Base-by-base conservation (phyloP, 768 basidiomycete species). In the Naematelia encephala region DNA sequence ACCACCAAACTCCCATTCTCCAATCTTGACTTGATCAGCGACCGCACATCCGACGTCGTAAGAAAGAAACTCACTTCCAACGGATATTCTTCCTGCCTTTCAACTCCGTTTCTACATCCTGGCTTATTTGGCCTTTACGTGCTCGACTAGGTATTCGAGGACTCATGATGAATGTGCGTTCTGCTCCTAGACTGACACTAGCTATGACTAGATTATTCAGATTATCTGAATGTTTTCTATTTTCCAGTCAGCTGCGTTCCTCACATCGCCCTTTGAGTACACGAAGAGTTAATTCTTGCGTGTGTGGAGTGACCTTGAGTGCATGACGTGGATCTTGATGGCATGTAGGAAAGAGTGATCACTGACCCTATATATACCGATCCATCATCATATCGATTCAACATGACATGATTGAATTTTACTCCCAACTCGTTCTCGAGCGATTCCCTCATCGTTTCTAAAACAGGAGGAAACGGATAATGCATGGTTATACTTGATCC, bases 371-470 rank as follows among this genome's bases (percentile, higher is more conserved):
- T 79, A 50, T 76, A 76, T 23, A 75, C 78, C 34, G 43, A 47
- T 2, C 79, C 79, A 59, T 79, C 70, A 60, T 78, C 77, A 60
- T 81, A 81, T 22, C 68, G 56, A 54, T 81, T 81, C 60, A 79
- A 67, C 79, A 81, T 79, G 51, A 70, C 69, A 61, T 80, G 79
- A 48, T 81, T 80, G 68, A 80, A 81, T 42, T 44, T 64, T 10
- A 78, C 70, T 0, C 73, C 75, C 5, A 80, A 63, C 22, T 53
- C 61, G 2, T 56, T 54, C 47, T 79, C 78, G 13, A 81, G 71
- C 26, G 45, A 22, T 10, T 61, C 54, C 51, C 76, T 64, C 54
- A 80, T 80, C 52, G 63, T 60, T 42, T 60, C 55, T 13, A 81
- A 62, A 1, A 76, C 53, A 10, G 62, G 59, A 4, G 80, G 79